Conservation (phyloP, 2,329 filamentous ascomycete genomes). For the Aureobasidium zeae region DNA sequence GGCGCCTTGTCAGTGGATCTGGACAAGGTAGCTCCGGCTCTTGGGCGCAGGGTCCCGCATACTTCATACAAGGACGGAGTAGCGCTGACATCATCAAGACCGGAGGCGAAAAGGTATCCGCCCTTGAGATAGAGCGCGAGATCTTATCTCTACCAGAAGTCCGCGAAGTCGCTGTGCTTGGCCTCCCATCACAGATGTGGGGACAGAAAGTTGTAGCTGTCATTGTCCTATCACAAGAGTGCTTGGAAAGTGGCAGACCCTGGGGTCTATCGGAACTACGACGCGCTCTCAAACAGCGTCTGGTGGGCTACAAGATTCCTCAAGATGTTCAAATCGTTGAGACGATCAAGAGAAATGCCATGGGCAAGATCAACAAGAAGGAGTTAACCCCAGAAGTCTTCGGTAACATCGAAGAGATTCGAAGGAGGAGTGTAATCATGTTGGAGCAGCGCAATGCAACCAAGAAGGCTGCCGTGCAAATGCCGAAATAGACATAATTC, state of each 20-base stretch:
- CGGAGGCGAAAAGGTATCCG: conserved; percentile 62
- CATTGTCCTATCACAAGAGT: conserved; percentile 56
- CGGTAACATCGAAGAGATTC: not conserved
- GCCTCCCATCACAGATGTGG: conserved; percentile 78
- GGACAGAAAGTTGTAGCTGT: conserved; percentile 90
- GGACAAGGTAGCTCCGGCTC: conserved; percentile 39
- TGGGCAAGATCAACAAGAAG: conserved; percentile 63
- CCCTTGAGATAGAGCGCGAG: conserved; percentile 89
- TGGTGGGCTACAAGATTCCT: conserved; percentile 89
- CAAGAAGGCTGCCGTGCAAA: no score
- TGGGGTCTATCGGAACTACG: conserved; percentile 52
- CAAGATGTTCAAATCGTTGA: conserved; percentile 74
- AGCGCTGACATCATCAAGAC: conserved; percentile 97
- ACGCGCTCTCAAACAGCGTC: no score
- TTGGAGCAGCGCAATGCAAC: no score
- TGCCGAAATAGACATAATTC: no score
- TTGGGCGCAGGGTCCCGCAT: conserved; percentile 61
- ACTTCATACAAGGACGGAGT: conserved; percentile 80
- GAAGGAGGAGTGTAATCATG: no score
- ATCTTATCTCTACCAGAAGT: conserved; percentile 75
- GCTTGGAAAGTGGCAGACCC: conserved; percentile 41
- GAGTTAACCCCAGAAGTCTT: not conserved
- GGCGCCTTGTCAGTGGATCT: conserved; percentile 31
- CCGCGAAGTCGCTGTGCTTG: conserved; percentile 77
- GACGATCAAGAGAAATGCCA: conserved; percentile 77